Conservation (phyloP, 768 basidiomycete species). For the Lentinula lateritia region DNA sequence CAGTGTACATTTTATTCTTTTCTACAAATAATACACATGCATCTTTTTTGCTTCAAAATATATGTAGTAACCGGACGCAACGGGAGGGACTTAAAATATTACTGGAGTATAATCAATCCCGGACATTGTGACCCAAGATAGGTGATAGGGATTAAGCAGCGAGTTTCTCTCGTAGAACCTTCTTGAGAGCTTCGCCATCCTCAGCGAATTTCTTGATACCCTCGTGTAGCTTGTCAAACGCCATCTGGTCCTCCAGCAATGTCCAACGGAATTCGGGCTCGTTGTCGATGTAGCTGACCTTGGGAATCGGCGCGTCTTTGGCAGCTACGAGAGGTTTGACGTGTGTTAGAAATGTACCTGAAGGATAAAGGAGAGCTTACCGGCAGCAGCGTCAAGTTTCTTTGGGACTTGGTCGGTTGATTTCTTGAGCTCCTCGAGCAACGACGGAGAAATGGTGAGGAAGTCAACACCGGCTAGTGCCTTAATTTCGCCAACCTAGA, state of each 20-base stretch:
- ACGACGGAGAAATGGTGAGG: constrained; percentile 87
- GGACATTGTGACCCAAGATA: too few species aligned
- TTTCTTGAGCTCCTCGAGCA: constrained; percentile 91
- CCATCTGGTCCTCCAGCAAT: constrained; percentile 91
- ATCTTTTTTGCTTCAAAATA: too few species aligned
- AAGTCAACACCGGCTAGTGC: constrained; percentile 95
- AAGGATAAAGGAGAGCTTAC: constrained; percentile 30
- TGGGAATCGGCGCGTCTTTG: constrained; percentile 58
- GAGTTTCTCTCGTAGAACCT: constrained; percentile 66
- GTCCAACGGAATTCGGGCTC: constrained; percentile 96
- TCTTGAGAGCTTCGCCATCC: constrained; percentile 89
- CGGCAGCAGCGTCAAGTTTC: constrained; percentile 66
- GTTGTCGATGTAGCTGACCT: constrained; percentile 84
- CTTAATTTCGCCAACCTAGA: constrained; percentile 84
- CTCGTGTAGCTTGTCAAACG: constrained; percentile 98
- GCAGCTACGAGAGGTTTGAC: constrained; percentile 31
- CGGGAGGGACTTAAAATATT: too few species aligned
- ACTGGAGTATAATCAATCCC: too few species aligned
- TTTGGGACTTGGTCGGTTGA: constrained; percentile 74
- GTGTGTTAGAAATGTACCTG: not conserved
- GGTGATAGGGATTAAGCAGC: constrained; percentile 28
- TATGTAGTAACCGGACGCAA: too few species aligned
- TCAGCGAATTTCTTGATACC: constrained; percentile 98
- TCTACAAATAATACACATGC: too few species aligned
- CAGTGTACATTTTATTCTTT: too few species aligned